Evolutionary conservation across 1,139 yeast genomes (phyloP), one percentile per base, ranked within the genome.

Genomic region (Diutina siamensis): DNA sequence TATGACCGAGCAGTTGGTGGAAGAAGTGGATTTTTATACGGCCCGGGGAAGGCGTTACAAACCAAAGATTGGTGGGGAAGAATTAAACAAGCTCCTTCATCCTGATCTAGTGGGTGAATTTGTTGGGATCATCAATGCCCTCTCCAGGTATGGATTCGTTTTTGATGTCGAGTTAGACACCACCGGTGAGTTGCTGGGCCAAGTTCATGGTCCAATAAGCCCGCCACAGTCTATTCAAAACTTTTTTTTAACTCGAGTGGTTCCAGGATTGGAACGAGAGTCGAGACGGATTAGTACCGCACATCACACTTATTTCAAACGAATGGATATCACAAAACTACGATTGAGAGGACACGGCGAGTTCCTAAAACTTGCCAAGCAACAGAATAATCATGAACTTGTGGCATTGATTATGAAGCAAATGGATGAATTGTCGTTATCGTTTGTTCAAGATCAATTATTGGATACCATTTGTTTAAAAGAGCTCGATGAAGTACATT

Each of bases 141-240:
- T 31, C 15, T 31, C 34, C 34, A 18, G 36, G 13, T 34, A 7
- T 5, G 42, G 42, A 9, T 25, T 25, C 9, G 32, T 25, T 15
- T 25, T 38, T 17, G 32, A 38, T 4, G 32, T 38, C 15, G 42
- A 38, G 9, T 25, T 38, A 9, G 42, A 38, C 19, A 38, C 42
- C 19, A n/a, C 33, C 13, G 20, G 20, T 15, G 20, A 12, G 5
- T 8, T 25, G n/a, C n/a, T 13, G n/a, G 42, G 32, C 20, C 19
- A 22, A 9, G 42, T 38, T 15, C 19, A 17, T 4, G 42, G 42
- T 3, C 19, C 42, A 1, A 3, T 38, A 7, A 38, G 42, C 15
- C 42, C 42, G 13, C 33, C 42, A 4, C 28, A 38, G 9, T 25
- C 32, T 10, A 9, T 38, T 12, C 32, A 38, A 25, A 20, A 22